A percentile compares a stretch with the other conserved stretches of the same genome.
phyloP scores from a whole-genome alignment of 225 moss, liverwort and hornwort genomes.

The Bryum argenteum region DNA sequence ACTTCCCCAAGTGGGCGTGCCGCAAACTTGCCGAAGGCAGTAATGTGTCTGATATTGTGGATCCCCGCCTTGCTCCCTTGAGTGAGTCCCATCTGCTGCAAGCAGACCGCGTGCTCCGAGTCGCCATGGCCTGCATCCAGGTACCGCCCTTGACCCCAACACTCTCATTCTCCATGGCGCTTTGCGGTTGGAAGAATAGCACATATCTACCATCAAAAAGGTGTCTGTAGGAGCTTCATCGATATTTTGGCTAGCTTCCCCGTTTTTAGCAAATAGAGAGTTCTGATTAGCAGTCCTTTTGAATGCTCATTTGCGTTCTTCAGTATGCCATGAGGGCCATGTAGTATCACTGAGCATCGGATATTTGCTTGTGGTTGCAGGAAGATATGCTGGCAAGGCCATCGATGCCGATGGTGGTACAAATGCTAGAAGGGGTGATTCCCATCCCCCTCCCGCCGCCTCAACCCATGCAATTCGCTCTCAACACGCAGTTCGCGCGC shows the following conservation, averaged over 20 bases:
- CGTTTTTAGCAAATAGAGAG: too few species aligned
- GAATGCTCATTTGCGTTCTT: background rate
- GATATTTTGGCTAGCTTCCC: too few species aligned
- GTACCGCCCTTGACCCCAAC: background rate
- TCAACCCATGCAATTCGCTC: slow-evolving; percentile 46
- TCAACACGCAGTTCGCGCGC: slow-evolving; percentile 57
- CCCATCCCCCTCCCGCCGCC: slow-evolving; percentile 47
- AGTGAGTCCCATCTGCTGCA: slow-evolving; percentile 32
- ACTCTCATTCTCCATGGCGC: background rate
- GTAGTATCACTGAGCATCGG: background rate
- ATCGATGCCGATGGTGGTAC: slow-evolving; percentile 54
- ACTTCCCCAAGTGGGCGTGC: slow-evolving; percentile 70
- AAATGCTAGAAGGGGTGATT: slow-evolving; percentile 65
- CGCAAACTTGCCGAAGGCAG: slow-evolving; percentile 45
- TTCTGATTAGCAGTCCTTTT: too few species aligned
- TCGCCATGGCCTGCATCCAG: slow-evolving; percentile 65
- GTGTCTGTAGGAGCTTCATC: too few species aligned
- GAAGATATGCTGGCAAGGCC: slow-evolving; percentile 67
- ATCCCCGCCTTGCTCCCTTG: slow-evolving; percentile 36
- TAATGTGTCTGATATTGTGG: slow-evolving; percentile 48
- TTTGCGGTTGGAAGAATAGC: background rate
- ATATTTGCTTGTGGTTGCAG: slow-evolving; percentile 22
- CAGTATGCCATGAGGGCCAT: background rate
- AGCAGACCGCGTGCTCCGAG: slow-evolving; percentile 55
- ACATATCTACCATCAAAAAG: background rate